Evolutionary conservation across 805 yeast genomes (phyloP), one percentile per base, ranked within the genome.

Genomic region (Cyberlindnera maritima): DNA sequence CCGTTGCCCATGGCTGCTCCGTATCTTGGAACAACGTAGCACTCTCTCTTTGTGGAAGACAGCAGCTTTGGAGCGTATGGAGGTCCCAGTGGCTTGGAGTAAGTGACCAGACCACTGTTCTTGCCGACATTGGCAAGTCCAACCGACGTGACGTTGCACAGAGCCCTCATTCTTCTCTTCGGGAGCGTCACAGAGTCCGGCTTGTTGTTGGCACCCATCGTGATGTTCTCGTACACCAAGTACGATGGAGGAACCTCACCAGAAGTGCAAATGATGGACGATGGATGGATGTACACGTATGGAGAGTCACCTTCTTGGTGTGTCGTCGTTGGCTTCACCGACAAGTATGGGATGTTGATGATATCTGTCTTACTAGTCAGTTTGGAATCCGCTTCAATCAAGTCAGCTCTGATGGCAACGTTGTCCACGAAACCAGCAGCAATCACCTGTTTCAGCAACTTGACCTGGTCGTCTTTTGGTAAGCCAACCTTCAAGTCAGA

Each of bases 381-480:
- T 39, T 66, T 71, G 8, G 80, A 72, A 17, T 86, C 96, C 1
- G 81, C 71, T 17, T 87, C 81, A 7, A 81, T 67, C 28, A 81
- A 56, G 59, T 91, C 97, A 1, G 88, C 91, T 51, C 98, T 74
- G 14, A 88, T 77, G 1, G 96, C 96, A 19, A 92, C 77, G 61
- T 88, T 96, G 64, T 94, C 99, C 34, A 94, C 75, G 58, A 87
- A 94, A 0, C 98, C 99, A 0, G 97, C 84, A 6, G 96, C 79
- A 3, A 92, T 73, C 81, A 94, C 91, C 66, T 94, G 99, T 60
- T 89, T 91, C 52, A 94, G 66, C 0, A 94, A 85, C 44, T 80
- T 76, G 5, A 89, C 62, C 67, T 94, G 99, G 6, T 67, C 61
- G 32, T 79, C 77, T 9, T 75, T 67, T 1, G 97, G 97, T 7